These are phyloP conservation scores for Starmera caribaea DNA, from an alignment of 805 yeast species.

Conservation along the genomic window DNA sequence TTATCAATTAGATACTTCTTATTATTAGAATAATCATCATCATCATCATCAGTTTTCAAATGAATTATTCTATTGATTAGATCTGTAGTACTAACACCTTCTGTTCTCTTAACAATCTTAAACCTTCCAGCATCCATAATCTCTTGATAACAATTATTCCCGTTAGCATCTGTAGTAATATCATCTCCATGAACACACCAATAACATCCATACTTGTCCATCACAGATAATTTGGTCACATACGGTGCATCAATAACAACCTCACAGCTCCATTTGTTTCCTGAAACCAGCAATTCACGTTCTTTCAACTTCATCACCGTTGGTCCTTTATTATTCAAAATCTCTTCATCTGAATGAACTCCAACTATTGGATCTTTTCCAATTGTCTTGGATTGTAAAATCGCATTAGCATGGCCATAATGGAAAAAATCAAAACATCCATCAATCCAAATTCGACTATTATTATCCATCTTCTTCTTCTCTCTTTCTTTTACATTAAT, in stretches of 20 bases:
- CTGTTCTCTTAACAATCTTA: constrained; percentile 87
- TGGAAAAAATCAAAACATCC: constrained; percentile 98
- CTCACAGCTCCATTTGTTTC: constrained; percentile 80
- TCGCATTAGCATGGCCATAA: constrained; percentile 95
- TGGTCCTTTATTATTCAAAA: constrained; percentile 77
- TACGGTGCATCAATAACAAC: constrained; percentile 81
- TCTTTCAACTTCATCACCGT: constrained; percentile 84
- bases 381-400: constrained; percentile 81
- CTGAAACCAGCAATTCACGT: constrained; percentile 74
- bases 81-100: constrained; percentile 91
- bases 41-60: constrained; percentile 11
- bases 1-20: constrained; percentile 3
- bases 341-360: constrained; percentile 87
- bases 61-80: constrained; percentile 78
- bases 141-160: constrained; percentile 81
- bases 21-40: constrained; percentile 9
- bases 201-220: constrained; percentile 66
- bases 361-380: constrained; percentile 78
- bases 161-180: constrained; percentile 92
- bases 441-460: constrained; percentile 94
- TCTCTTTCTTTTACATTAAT: too few relatives aligned
- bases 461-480: constrained; percentile 9
- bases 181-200: constrained; percentile 99
- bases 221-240: constrained; percentile 76
- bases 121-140: constrained; percentile 83